phyloP scores from a whole-genome alignment of 2,329 filamentous ascomycete species.

The Monascus ruber region DNA sequence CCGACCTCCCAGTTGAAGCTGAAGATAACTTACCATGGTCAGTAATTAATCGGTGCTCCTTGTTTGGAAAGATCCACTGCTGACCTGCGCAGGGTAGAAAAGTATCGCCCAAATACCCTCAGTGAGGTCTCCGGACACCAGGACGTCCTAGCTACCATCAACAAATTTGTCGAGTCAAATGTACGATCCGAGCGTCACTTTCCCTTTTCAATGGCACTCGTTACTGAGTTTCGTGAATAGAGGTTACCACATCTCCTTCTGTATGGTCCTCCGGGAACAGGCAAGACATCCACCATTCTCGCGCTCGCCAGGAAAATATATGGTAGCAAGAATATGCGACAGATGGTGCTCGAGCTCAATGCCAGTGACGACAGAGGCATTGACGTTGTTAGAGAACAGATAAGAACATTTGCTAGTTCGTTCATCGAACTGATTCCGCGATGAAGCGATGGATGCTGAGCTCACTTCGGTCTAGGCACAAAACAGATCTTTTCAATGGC shows the following conservation, averaged over 20 bases:
- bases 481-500: slow-evolving; percentile 86
- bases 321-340: slow-evolving; percentile 79
- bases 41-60: slow-evolving; percentile 1
- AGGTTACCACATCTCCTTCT: slow-evolving; percentile 89
- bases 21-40: slow-evolving; percentile 92
- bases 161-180: slow-evolving; percentile 93
- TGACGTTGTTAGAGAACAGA: slow-evolving; percentile 95
- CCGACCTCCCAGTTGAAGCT: slow-evolving; percentile 85
- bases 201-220: not conserved
- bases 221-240: slow-evolving; percentile 21
- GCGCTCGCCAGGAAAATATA: slow-evolving; percentile 91
- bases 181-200: slow-evolving; percentile 25
- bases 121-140: slow-evolving; percentile 92
- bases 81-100: slow-evolving; percentile 63
- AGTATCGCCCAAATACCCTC: slow-evolving; percentile 81
- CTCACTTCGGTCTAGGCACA: slow-evolving; percentile 39
- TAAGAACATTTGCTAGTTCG: slow-evolving; percentile 89
- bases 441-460: not conserved
- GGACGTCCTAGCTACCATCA: slow-evolving; percentile 94
- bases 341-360: slow-evolving; percentile 98
- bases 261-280: slow-evolving; percentile 91
- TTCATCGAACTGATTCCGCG: slow-evolving; percentile 3
- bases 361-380: slow-evolving; percentile 96
- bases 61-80: slow-evolving; percentile 2
- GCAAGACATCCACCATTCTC: slow-evolving; percentile 93